A percentile compares a stretch with the other conserved stretches of the same genome.
These are phyloP conservation scores for Colletotrichum cereale DNA, from an alignment of 2,329 filamentous ascomycete genomes.

Conservation along the genomic window DNA sequence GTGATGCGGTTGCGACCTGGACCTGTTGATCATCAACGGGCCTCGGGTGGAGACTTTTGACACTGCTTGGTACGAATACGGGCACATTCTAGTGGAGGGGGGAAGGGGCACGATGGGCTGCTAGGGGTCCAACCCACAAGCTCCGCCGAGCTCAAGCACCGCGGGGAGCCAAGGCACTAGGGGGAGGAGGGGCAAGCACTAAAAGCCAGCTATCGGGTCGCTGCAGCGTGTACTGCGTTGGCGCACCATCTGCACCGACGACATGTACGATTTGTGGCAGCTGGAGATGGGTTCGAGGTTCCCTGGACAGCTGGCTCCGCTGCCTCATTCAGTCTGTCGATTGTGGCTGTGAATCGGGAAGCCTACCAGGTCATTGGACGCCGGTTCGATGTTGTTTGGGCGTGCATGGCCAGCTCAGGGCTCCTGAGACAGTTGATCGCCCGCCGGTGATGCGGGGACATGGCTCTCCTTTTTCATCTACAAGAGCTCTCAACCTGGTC, in stretches of 20 bases:
- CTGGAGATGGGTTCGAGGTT: slow-evolving; percentile 3
- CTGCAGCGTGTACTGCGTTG: background rate
- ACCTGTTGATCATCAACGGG: slow-evolving; percentile 24
- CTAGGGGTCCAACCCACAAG: slow-evolving; percentile 10
- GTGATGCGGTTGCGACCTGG: slow-evolving; percentile 12
- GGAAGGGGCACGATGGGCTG: slow-evolving; percentile 1
- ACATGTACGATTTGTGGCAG: background rate
- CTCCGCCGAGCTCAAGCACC: background rate
- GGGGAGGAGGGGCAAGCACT: background rate
- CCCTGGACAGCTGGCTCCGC: slow-evolving; percentile 4
- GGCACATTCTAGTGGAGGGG: slow-evolving; percentile 9
- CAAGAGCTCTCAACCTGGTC: slow-evolving; percentile 28
- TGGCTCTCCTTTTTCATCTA: slow-evolving; percentile 14
- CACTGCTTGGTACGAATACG: slow-evolving; percentile 2
- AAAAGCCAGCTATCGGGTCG: background rate
- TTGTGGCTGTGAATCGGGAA: slow-evolving; percentile 28
- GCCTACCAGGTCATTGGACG: slow-evolving; percentile 13
- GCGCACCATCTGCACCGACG: slow-evolving; percentile 1
- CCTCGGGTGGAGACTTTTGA: slow-evolving; percentile 5
- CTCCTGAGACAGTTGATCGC: slow-evolving; percentile 35
- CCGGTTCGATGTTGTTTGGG: slow-evolving; percentile 7
- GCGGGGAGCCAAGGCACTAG: background rate
- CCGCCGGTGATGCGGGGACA: slow-evolving; percentile 30
- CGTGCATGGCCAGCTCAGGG: slow-evolving; percentile 36
- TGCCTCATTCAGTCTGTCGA: background rate